phyloP scores from a whole-genome alignment of 768 basidiomycete genomes.

The Mycena crocata region DNA sequence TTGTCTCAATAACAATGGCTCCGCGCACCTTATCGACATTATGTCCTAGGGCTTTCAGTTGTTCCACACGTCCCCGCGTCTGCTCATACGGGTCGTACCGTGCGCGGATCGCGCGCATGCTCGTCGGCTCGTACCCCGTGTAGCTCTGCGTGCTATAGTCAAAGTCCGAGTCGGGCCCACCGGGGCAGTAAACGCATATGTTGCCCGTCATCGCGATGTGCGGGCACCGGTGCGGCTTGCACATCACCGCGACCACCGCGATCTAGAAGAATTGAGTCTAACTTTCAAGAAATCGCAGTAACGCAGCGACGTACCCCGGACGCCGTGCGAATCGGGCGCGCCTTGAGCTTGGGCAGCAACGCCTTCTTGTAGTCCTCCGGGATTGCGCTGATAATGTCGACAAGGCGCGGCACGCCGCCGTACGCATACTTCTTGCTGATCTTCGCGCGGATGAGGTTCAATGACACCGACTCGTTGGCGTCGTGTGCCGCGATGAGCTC shows the following conservation, averaged over 20 bases:
- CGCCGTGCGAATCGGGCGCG: conserved; percentile 95
- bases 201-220: conserved; percentile 99
- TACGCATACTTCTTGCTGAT: conserved; percentile 92
- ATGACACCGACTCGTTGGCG: conserved; percentile 78
- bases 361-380: conserved; percentile 97
- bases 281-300: not conserved
- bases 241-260: conserved; percentile 99
- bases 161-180: conserved; percentile 99
- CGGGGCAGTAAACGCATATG: conserved; percentile 98
- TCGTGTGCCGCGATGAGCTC: conserved; percentile 93
- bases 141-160: conserved; percentile 99
- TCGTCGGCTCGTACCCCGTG: conserved; percentile 96
- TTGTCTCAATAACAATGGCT: not conserved
- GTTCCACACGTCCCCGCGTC: conserved; percentile 94
- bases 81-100: conserved; percentile 97
- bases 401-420: conserved; percentile 89
- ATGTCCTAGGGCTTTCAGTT: conserved; percentile 95
- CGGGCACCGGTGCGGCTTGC: conserved; percentile 98
- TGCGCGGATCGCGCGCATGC: conserved; percentile 96
- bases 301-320: conserved; percentile 77
- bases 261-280: conserved; percentile 64
- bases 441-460: conserved; percentile 88
- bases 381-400: conserved; percentile 98
- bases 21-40: conserved; percentile 90
- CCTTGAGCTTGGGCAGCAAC: conserved; percentile 88